Evolutionary conservation across 106 monocot species (phyloP), one percentile per base, ranked within the genome.

Genomic region (Hemerocallis citrina): DNA sequence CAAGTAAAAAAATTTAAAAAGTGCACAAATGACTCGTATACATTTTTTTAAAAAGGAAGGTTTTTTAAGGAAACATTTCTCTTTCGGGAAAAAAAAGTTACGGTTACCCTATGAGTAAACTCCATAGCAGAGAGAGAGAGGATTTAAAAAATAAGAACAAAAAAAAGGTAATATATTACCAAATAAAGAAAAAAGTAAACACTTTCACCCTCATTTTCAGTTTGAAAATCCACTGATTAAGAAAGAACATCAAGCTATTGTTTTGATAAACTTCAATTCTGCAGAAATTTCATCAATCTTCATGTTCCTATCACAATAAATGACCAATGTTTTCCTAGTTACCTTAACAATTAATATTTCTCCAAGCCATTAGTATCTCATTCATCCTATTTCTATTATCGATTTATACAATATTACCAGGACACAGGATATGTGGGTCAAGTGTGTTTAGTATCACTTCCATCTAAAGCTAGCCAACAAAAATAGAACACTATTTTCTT

Each of bases 1-100:
- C n/a, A n/a, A n/a, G n/a, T n/a, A 42, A 43, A 7, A 51, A 42
- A 60, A 44, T 1, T 59, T 42, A 59, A 30, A 55, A 15, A 59
- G 61, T 48, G 31, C 15, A 36, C 7, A 24, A 24, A 2, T 25
- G 14, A 49, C 49, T 49, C 24, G 25, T 30, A 54, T 1, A 28
- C n/a, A n/a, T n/a, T n/a, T n/a, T n/a, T n/a, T n/a, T n/a, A n/a
- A n/a, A n/a, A n/a, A n/a, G n/a, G n/a, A n/a, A n/a, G n/a, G n/a
- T n/a, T n/a, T n/a, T n/a, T n/a, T n/a, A n/a, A n/a, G n/a, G n/a
- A n/a, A n/a, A n/a, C n/a, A n/a, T n/a, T n/a, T n/a, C n/a, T n/a
- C n/a, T n/a, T n/a, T n/a, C n/a, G n/a, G n/a, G n/a, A 32, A 16
- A 32, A 32, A 5, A 31, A 34, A 36, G 3, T 0, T 30, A 32